phyloP scores from a whole-genome alignment of 2,329 filamentous ascomycete species.

The Aspergillus transmontanensis region DNA sequence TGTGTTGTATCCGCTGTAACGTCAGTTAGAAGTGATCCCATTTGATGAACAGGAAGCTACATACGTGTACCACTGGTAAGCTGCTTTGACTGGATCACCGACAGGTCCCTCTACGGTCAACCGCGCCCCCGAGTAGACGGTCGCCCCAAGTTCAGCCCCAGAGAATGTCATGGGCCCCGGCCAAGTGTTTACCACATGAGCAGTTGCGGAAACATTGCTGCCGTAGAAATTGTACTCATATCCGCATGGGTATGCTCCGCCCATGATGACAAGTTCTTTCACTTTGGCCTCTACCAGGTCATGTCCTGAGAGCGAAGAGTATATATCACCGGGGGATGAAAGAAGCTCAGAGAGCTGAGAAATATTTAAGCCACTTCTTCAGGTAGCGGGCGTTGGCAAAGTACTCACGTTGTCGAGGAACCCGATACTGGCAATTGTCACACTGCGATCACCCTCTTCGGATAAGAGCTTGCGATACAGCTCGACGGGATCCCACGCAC shows the following conservation, averaged over 20 bases:
- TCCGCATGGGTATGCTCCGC: slow-evolving; percentile 10
- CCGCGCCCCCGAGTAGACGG: slow-evolving; percentile 7
- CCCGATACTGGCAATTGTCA: slow-evolving; percentile 13
- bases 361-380: not conserved
- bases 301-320: slow-evolving; percentile 5
- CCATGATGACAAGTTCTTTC: slow-evolving; percentile 11
- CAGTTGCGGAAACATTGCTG: not conserved
- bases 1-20: slow-evolving; percentile 4
- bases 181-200: slow-evolving; percentile 9
- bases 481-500: slow-evolving; percentile 4
- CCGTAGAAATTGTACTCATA: slow-evolving; percentile 11
- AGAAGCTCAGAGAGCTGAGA: slow-evolving; percentile 4
- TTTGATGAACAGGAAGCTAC: not conserved
- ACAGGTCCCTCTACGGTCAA: not conserved
- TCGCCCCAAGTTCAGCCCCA: slow-evolving; percentile 6
- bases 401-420: slow-evolving; percentile 12
- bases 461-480: slow-evolving; percentile 7
- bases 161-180: slow-evolving; percentile 7
- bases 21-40: not conserved
- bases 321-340: not conserved
- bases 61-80: slow-evolving; percentile 14
- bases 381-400: not conserved
- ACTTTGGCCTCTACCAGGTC: slow-evolving; percentile 8
- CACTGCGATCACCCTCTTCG: not conserved
- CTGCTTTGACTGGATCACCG: slow-evolving; percentile 6